A percentile compares a stretch with the other conserved stretches of the same genome.
Evolutionary conservation across 139 green algal species (phyloP).

Genomic region (Coelastrella sp.): DNA sequence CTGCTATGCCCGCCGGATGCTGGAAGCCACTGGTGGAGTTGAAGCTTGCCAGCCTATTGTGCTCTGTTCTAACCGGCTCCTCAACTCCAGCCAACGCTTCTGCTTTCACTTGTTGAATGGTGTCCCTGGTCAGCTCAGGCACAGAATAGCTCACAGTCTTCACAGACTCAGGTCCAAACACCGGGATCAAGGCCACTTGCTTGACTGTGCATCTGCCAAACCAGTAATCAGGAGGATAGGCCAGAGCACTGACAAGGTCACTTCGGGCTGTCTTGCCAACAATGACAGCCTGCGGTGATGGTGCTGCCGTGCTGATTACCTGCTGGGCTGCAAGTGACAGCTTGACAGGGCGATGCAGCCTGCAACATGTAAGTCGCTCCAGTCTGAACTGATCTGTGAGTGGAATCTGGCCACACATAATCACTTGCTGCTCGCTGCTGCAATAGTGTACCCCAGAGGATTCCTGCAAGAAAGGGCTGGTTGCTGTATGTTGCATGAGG

Average conservation of each 20-base stretch:
- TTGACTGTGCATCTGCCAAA: background rate
- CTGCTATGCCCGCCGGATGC: background rate
- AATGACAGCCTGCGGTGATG: background rate
- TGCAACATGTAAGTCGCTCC: background rate
- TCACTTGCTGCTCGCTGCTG: constrained; percentile 11
- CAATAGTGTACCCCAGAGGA: background rate
- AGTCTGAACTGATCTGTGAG: background rate
- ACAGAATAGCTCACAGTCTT: background rate
- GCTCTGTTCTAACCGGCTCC: background rate
- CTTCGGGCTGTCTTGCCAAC: background rate
- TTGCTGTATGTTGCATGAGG: background rate
- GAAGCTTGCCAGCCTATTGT: background rate
- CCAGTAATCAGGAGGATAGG: background rate
- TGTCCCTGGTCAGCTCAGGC: background rate
- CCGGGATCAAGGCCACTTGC: background rate
- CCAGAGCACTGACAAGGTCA: background rate
- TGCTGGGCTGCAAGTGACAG: background rate
- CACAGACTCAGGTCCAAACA: background rate
- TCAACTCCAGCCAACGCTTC: background rate
- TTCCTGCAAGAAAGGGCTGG: background rate
- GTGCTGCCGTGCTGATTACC: background rate
- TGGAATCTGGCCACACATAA: background rate
- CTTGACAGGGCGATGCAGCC: background rate
- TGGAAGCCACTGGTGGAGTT: constrained; percentile 6
- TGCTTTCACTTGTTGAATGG: background rate